phyloP scores from a whole-genome alignment of 768 basidiomycete genomes.

The Asterophora lycoperdoides region DNA sequence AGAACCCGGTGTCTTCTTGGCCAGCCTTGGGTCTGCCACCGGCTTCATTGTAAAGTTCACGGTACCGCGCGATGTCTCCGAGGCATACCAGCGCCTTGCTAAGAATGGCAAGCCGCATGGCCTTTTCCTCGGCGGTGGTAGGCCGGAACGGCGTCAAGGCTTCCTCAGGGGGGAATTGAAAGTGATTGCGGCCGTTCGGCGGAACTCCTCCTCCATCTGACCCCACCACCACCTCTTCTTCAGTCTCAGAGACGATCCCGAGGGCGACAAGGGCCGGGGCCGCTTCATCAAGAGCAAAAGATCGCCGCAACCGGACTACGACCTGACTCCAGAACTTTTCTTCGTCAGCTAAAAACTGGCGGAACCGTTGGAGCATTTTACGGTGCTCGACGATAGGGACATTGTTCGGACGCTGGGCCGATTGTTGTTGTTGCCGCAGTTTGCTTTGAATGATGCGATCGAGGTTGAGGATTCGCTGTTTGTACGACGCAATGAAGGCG shows the following conservation, averaged over 20 bases:
- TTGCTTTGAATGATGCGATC: conserved; percentile 51
- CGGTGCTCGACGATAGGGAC: conserved; percentile 63
- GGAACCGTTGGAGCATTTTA: conserved; percentile 83
- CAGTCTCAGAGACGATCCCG: conserved; percentile 42
- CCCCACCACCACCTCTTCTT: conserved; percentile 25
- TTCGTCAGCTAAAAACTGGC: conserved; percentile 85
- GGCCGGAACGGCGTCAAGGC: conserved; percentile 31
- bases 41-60: conserved; percentile 81
- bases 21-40: conserved; percentile 62
- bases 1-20: conserved; percentile 52
- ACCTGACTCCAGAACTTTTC: conserved; percentile 89
- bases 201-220: conserved; percentile 20
- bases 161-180: conserved; percentile 62
- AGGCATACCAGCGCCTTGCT: conserved; percentile 89
- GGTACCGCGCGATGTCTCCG: conserved; percentile 92
- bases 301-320: conserved; percentile 66
- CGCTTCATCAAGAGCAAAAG: conserved; percentile 68
- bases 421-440: conserved; percentile 33
- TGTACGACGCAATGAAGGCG: conserved; percentile 78
- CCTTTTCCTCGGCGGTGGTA: conserved; percentile 48
- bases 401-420: conserved; percentile 42
- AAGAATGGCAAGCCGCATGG: conserved; percentile 65
- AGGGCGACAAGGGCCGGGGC: conserved; percentile 53
- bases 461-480: conserved; percentile 63
- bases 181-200: conserved; percentile 49